Evolutionary conservation across 805 yeast species (phyloP).

Genomic region (Saturnispora halmiae): DNA sequence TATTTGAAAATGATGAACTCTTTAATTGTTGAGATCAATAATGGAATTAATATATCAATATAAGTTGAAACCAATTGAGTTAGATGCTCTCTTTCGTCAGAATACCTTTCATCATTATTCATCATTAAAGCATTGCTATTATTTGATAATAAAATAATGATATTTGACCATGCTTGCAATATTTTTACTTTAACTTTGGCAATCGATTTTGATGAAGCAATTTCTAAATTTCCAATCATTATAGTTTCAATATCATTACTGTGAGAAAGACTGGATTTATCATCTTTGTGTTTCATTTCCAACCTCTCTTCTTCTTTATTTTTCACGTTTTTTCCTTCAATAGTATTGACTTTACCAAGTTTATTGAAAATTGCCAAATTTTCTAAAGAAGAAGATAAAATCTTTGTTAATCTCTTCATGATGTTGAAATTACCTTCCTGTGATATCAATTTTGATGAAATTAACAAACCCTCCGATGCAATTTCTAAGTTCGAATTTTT

Average conservation of each 20-base stretch:
- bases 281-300: too few relatives aligned
- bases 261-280: too few relatives aligned
- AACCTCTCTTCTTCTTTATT: background rate
- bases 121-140: conserved; percentile 28
- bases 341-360: conserved; percentile 7
- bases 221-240: conserved; percentile 48
- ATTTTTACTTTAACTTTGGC: conserved; percentile 51
- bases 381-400: conserved; percentile 59
- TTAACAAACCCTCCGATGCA: conserved; percentile 67
- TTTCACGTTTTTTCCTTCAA: conserved; percentile 1
- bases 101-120: conserved; percentile 30
- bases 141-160: conserved; percentile 30
- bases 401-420: conserved; percentile 48
- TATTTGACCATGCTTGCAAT: conserved; percentile 61
- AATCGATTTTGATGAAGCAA: conserved; percentile 36
- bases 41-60: conserved; percentile 50
- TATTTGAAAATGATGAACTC: conserved; percentile 67
- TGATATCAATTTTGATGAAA: conserved; percentile 69
- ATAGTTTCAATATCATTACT: conserved; percentile 31
- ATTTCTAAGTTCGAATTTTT: conserved; percentile 63
- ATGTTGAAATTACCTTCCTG: conserved; percentile 41
- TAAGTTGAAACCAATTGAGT: conserved; percentile 45
- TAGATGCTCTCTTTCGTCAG: too few relatives aligned
- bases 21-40: conserved; percentile 71
- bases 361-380: conserved; percentile 33